These are phyloP conservation scores for Colletotrichum destructivum DNA, from an alignment of 2,329 filamentous ascomycete species.

Conservation along the genomic window DNA sequence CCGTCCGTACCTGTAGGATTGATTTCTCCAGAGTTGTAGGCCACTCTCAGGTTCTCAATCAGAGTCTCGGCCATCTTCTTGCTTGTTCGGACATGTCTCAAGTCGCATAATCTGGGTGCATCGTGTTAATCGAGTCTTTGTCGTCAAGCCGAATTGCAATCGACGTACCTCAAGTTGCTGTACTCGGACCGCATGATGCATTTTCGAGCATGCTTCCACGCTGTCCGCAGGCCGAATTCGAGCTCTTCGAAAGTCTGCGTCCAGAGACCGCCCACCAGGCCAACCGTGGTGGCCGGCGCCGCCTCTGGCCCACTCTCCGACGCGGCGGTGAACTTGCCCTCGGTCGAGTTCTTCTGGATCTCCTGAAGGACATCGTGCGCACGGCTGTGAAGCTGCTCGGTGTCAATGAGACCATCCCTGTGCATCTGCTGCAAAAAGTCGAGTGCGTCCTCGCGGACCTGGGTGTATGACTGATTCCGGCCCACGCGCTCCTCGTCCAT, in stretches of 20 bases:
- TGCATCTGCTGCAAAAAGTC: conserved; percentile 40
- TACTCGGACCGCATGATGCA: conserved; percentile 40
- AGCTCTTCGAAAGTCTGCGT: conserved; percentile 41
- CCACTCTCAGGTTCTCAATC: conserved; percentile 34
- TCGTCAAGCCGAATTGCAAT: background rate
- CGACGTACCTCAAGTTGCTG: conserved; percentile 28
- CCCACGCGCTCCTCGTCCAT: conserved; percentile 39
- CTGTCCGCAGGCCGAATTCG: conserved; percentile 32
- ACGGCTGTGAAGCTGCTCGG: conserved; percentile 31
- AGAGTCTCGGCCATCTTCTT: conserved; percentile 41
- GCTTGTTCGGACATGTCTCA: conserved; percentile 39
- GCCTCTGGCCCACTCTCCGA: conserved; percentile 29
- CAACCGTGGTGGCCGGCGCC: conserved; percentile 9
- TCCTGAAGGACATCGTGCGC: conserved; percentile 38
- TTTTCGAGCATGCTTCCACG: conserved; percentile 40
- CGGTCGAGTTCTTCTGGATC: conserved; percentile 36
- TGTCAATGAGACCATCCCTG: conserved; percentile 29
- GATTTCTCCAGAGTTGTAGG: conserved; percentile 39
- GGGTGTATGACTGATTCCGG: conserved; percentile 37
- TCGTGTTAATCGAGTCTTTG: background rate
- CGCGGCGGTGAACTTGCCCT: conserved; percentile 27
- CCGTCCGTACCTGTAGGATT: conserved; percentile 26
- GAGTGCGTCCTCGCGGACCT: conserved; percentile 40
- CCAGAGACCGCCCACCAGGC: conserved; percentile 35
- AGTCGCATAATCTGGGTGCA: conserved; percentile 22